Conservation (phyloP, 768 basidiomycete genomes). For the Termitomyces sp. region DNA sequence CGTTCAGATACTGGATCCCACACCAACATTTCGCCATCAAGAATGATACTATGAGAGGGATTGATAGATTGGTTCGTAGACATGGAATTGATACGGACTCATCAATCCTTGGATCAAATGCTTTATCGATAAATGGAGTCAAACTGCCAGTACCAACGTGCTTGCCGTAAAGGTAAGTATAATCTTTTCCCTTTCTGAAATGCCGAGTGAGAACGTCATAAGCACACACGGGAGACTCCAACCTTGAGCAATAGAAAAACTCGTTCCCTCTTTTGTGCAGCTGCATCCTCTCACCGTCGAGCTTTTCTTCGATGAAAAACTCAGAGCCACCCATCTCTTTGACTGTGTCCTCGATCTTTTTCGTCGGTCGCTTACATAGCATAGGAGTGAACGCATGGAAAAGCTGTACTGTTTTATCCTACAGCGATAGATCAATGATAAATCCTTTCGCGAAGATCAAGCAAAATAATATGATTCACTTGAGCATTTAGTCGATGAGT, state of each 20-base stretch:
- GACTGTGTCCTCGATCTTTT: slow-evolving; percentile 76
- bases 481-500: slow-evolving; percentile 57
- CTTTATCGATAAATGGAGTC: slow-evolving; percentile 78
- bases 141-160: slow-evolving; percentile 79
- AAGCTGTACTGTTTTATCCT: slow-evolving; percentile 83
- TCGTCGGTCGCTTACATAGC: slow-evolving; percentile 86
- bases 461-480: slow-evolving; percentile 25
- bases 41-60: slow-evolving; percentile 59
- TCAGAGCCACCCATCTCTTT: slow-evolving; percentile 74
- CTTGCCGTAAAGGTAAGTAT: slow-evolving; percentile 88
- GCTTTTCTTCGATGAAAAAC: slow-evolving; percentile 94
- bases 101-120: slow-evolving; percentile 70
- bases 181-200: slow-evolving; percentile 82
- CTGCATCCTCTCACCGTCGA: slow-evolving; percentile 97
- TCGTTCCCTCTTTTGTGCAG: slow-evolving; percentile 88
- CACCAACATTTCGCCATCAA: slow-evolving; percentile 98
- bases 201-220: not conserved
- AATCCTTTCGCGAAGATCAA: not conserved
- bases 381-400: slow-evolving; percentile 91
- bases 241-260: slow-evolving; percentile 93
- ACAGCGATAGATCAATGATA: not conserved
- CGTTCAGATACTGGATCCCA: slow-evolving; percentile 91
- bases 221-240: not conserved
- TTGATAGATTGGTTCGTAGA: not conserved
- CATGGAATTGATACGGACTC: slow-evolving; percentile 51